Conservation (phyloP, 352 stramenopile genomes). For the Thalassiosira hispida region DNA sequence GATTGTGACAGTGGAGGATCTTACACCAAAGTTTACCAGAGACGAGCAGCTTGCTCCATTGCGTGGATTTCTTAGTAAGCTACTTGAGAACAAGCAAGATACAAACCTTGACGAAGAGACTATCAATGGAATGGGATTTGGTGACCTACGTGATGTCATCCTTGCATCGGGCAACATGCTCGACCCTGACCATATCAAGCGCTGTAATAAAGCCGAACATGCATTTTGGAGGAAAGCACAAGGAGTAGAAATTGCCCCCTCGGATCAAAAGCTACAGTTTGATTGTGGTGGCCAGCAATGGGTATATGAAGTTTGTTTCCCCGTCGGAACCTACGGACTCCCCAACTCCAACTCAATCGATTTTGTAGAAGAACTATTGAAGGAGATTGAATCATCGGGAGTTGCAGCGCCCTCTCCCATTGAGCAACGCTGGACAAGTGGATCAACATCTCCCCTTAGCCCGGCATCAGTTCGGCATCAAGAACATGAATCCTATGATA, state of each 20-base stretch:
- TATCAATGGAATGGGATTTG: conserved; percentile 83
- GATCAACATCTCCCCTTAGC: conserved; percentile 91
- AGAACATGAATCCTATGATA: conserved; percentile 59
- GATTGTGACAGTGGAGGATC: conserved; percentile 47
- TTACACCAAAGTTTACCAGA: conserved; percentile 45
- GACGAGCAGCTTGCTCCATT: conserved; percentile 87
- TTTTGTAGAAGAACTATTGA: conserved; percentile 92
- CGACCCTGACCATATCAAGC: conserved; percentile 91
- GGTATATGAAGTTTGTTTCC: conserved; percentile 96
- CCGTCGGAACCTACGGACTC: conserved; percentile 78
- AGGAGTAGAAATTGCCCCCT: conserved; percentile 90
- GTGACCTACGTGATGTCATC: conserved; percentile 86
- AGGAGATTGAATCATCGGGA: conserved; percentile 90
- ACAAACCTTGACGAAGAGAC: conserved; percentile 55
- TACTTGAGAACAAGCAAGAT: conserved; percentile 67
- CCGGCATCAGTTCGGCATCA: conserved; percentile 80
- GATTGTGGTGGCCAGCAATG: conserved; percentile 98
- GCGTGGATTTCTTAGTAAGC: conserved; percentile 86
- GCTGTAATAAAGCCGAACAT: conserved; percentile 94
- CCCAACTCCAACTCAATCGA: conserved; percentile 88
- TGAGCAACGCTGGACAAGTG: conserved; percentile 96
- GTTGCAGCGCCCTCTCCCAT: conserved; percentile 96
- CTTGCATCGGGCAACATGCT: conserved; percentile 87
- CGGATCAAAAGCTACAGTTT: conserved; percentile 96
- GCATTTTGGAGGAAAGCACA: conserved; percentile 95